phyloP scores from a whole-genome alignment of 179 eudicot genomes.

The Drosera spatulata region DNA sequence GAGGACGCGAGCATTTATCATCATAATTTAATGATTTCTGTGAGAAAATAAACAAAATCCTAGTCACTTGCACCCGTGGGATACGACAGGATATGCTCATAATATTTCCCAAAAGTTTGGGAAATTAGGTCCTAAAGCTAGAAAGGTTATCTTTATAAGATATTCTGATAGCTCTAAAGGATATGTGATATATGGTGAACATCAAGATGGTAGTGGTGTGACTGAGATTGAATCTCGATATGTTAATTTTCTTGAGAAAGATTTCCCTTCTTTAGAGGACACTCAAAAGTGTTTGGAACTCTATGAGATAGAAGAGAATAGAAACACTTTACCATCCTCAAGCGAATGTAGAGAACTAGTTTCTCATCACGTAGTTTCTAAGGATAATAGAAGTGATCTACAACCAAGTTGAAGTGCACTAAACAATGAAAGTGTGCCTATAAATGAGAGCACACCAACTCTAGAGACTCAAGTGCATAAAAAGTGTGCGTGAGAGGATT shows the following conservation, averaged over 20 bases:
- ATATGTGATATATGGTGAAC: neutral
- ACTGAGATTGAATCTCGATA: neutral
- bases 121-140: neutral
- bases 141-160: neutral
- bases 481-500: too few relatives aligned
- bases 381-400: too few relatives aligned
- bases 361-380: too few relatives aligned
- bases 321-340: too few relatives aligned
- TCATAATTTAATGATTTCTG: neutral
- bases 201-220: neutral
- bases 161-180: neutral
- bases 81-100: neutral
- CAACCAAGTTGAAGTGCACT: too few relatives aligned
- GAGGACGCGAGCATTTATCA: conserved; percentile 4
- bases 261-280: too few relatives aligned
- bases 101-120: neutral
- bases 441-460: too few relatives aligned
- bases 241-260: neutral
- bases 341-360: too few relatives aligned
- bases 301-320: too few relatives aligned
- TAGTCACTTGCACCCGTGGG: neutral
- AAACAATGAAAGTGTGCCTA: too few relatives aligned
- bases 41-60: conserved; percentile 1
- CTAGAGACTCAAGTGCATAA: too few relatives aligned
- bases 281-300: too few relatives aligned